Percentiles rank a stretch among this genome's conserved stretches.
phyloP scores from a whole-genome alignment of 768 basidiomycete species.

The Trametes elegans region DNA sequence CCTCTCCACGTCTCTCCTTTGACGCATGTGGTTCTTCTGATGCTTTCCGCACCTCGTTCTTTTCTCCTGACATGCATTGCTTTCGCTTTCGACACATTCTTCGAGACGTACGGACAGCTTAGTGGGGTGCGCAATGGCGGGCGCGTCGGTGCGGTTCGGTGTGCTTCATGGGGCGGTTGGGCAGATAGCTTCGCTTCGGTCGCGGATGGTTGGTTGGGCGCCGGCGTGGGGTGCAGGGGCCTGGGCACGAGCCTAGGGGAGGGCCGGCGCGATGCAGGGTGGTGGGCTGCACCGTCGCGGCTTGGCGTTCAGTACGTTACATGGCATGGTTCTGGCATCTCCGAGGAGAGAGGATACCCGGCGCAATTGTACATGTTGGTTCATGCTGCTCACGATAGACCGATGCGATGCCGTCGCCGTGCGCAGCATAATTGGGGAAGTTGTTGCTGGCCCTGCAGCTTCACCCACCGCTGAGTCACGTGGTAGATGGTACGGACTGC shows the following conservation, averaged over 20 bases:
- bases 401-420: background rate
- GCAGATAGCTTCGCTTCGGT: background rate
- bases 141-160: background rate
- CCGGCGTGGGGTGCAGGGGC: background rate
- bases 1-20: background rate
- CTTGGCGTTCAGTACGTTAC: too few species aligned
- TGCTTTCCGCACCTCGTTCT: background rate
- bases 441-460: too few species aligned
- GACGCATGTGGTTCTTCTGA: background rate
- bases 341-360: slow-evolving; percentile 19
- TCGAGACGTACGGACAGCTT: slow-evolving; percentile 12
- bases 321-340: background rate
- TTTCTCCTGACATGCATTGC: background rate
- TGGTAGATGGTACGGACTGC: too few species aligned
- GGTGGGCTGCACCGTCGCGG: background rate
- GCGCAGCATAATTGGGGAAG: background rate
- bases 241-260: background rate
- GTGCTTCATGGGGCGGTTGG: background rate
- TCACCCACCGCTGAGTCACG: too few species aligned
- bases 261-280: background rate
- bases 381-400: background rate
- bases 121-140: background rate
- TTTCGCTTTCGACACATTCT: slow-evolving; percentile 10
- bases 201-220: background rate
- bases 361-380: slow-evolving; percentile 17